Base-by-base conservation (phyloP, 2,329 filamentous ascomycete genomes). In the Bipolaris sorokiniana region DNA sequence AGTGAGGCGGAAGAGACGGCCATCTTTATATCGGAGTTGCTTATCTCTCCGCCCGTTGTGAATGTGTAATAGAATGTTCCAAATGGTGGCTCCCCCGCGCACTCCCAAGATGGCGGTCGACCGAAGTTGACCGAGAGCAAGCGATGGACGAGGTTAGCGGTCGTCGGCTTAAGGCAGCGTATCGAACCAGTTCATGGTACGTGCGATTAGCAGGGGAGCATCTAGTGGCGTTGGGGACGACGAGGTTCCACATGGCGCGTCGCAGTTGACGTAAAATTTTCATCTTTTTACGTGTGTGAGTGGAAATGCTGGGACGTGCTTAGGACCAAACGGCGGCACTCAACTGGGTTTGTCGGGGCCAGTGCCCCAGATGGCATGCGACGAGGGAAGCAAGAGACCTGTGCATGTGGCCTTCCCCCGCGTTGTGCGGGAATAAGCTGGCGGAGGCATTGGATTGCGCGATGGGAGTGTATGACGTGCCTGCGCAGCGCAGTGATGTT, bases 251-350 rank as follows among this genome's bases (percentile, higher is more conserved):
- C 70, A 66, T 72, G 55, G 70, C 55, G 62, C 50, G 51, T 42
- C 28, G 55, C 50, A 50, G 55, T 69, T 71, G 64, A 71, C 68
- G 66, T 70, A 72, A 70, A 70, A 69, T 64, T 70, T 71, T 72
- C 67, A 66, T 64, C 59, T 64, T 58, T 58, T 54, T 54, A 50
- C 49, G 51, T 49, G 55, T 54, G 42, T 38, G 26, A 51, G 52
- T 55, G 45, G 46, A 58, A 51, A 63, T 9, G 26, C 34, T 47
- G 66, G 66, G 61, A 65, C 67, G 65, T 69, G 65, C 65, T 48
- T 47, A 37, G 37, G 16, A 54, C 62, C 28, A 31, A 57, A 59
- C 61, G 57, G 57, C 28, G 57, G 37, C 49, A 18, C 38, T 16
- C 26, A 23, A 23, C 10, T 6, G 44, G 50, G 38, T 50, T 44